Conservation (phyloP, 345 rosid genomes). For the Syzygium grande region DNA sequence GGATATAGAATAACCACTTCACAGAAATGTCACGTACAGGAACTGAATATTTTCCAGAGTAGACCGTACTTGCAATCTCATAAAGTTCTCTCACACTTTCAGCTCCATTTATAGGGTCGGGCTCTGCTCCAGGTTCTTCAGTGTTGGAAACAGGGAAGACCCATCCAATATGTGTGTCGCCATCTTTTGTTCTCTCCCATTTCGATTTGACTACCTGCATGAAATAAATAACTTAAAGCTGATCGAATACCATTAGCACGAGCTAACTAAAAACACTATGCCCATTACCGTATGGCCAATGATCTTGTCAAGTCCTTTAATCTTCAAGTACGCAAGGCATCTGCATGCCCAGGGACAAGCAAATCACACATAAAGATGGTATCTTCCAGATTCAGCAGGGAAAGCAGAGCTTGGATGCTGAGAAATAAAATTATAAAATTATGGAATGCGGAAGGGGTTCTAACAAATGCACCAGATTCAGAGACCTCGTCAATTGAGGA, state of each 20-base stretch:
- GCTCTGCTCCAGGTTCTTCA: not conserved
- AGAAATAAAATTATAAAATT: not conserved
- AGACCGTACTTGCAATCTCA: not conserved
- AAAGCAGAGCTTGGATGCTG: constrained; percentile 1
- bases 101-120: not conserved
- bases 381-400: constrained; percentile 2
- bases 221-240: not conserved
- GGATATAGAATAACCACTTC: not conserved
- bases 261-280: not conserved
- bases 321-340: constrained; percentile 41
- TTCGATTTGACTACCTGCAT: constrained; percentile 11
- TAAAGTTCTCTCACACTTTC: not conserved
- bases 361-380: not conserved
- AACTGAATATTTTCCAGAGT: not conserved
- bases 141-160: not conserved
- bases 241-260: not conserved
- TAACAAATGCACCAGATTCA: not conserved
- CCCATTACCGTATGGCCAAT: constrained; percentile 15
- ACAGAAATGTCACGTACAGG: not conserved
- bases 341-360: constrained; percentile 8
- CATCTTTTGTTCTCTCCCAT: constrained; percentile 20
- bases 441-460: not conserved
- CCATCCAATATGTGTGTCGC: not conserved
- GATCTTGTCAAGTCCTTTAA: constrained; percentile 35
- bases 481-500: not conserved